phyloP scores from a whole-genome alignment of 2,329 filamentous ascomycete species.

The Hypoxylon sp. region DNA sequence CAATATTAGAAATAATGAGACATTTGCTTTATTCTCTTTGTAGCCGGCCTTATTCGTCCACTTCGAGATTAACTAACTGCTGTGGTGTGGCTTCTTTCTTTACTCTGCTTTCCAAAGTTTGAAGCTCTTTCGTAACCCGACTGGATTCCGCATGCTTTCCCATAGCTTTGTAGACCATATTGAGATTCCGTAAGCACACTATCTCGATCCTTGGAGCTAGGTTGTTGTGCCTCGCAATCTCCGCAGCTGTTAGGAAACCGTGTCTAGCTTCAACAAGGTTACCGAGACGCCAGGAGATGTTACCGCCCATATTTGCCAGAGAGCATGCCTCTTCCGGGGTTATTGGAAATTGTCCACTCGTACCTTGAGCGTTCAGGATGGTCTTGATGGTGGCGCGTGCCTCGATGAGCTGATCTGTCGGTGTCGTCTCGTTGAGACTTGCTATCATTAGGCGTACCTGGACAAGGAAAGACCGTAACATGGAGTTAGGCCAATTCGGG shows the following conservation, averaged over 20 bases:
- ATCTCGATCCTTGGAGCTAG: slow-evolving; percentile 15
- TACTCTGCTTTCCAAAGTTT: slow-evolving; percentile 5
- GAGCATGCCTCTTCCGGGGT: slow-evolving; percentile 21
- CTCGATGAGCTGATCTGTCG: slow-evolving; percentile 15
- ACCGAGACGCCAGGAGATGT: slow-evolving; percentile 13
- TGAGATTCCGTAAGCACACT: slow-evolving; percentile 6
- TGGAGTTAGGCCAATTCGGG: slow-evolving; percentile 23
- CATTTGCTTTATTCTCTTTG: not conserved
- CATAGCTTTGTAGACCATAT: slow-evolving; percentile 11
- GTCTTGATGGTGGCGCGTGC: slow-evolving; percentile 23
- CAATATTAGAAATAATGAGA: not conserved
- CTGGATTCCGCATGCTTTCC: not conserved
- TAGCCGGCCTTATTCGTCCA: not conserved
- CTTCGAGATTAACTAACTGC: not conserved
- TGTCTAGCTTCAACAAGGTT: slow-evolving; percentile 14
- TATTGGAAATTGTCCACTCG: slow-evolving; percentile 12
- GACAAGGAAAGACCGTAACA: slow-evolving; percentile 28
- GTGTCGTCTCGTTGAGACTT: slow-evolving; percentile 19
- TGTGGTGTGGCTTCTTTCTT: not conserved
- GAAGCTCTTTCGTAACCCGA: not conserved
- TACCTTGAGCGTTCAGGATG: slow-evolving; percentile 18
- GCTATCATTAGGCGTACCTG: slow-evolving; percentile 29
- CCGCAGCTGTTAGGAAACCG: slow-evolving; percentile 16
- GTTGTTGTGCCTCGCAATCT: slow-evolving; percentile 5
- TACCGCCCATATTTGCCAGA: slow-evolving; percentile 12